Evolutionary conservation across 1,284 basidiomycete genomes (phyloP), one percentile per base, ranked within the genome.

Genomic region (Ustilago lituana): DNA sequence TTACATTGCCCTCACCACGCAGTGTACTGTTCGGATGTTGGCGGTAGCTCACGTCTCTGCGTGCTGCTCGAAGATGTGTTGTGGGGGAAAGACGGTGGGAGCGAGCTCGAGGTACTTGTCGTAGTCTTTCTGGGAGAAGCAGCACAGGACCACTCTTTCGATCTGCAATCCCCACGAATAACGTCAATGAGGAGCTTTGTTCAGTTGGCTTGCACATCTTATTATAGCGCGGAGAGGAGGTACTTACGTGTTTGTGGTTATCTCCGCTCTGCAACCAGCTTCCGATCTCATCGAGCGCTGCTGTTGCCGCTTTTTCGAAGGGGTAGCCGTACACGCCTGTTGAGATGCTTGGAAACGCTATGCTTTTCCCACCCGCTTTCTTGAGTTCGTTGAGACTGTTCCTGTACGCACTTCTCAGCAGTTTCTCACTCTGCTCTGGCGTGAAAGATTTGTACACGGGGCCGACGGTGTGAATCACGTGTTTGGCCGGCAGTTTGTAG

Each of bases 381-480:
- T 45, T 57, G 0, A 74, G 65, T 19, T 69, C 59, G 4, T 76
- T 60, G 17, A 81, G 53, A 32, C 65, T 72, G 9, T 55, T 33
- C 11, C 60, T 37, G 55, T 81, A 81, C 10, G 77, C 76, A 15
- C 53, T 66, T 44, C 64, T 36, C 3, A 98, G 86, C 58, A 75
- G 55, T 5, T n/a, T 11, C 20, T 61, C 59, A 17, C 33, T 46
- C 24, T 73, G 45, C 0, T 36, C 32, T 11, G 36, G 48, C 5
- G 27, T 20, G 3, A 19, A 23, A 3, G 43, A 9, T 0, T 29
- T 29, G 22, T 93, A 95, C 2, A 93, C 82, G 0, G 93, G 93
- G 10, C 94, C 94, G 22, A 96, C 94, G 1, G 95, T 89, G 77
- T 97, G 95, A 17, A 96, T 92, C 54, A 97, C 85, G 65, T 89